phyloP scores from a whole-genome alignment of 106 monocot species.

The Ottelia alismoides region DNA sequence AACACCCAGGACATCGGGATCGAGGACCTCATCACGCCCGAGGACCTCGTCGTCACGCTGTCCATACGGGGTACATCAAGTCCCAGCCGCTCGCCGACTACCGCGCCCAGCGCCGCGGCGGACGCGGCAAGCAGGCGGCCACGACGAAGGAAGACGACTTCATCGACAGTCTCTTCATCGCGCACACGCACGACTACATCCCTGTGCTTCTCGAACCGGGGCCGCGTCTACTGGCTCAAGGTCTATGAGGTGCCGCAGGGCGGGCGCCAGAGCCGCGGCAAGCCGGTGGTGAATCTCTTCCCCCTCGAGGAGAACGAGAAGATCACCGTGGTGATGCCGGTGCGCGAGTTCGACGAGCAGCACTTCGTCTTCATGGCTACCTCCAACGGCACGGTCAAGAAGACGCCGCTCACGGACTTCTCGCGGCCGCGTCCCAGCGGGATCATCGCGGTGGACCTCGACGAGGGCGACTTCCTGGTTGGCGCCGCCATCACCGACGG shows the following conservation, averaged over 20 bases:
- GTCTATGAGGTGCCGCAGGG: neutral
- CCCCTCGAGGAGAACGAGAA: neutral
- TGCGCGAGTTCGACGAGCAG: neutral
- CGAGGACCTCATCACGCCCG: too few relatives aligned
- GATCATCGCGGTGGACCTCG: too few relatives aligned
- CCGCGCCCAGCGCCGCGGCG: neutral
- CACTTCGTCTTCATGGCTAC: neutral
- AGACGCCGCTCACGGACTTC: neutral
- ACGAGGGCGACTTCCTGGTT: too few relatives aligned
- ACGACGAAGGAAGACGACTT: neutral
- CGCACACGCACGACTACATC: neutral
- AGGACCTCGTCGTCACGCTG: too few relatives aligned
- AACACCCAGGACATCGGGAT: too few relatives aligned
- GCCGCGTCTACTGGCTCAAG: neutral
- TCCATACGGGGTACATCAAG: neutral
- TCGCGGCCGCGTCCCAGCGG: too few relatives aligned
- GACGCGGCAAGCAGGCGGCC: neutral
- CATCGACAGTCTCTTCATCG: neutral
- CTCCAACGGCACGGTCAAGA: neutral
- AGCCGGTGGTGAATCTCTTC: neutral
- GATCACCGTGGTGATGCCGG: neutral
- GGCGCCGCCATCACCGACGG: too few relatives aligned
- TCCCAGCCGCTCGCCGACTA: neutral
- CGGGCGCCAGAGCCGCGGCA: neutral
- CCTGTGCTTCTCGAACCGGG: neutral